Evolutionary conservation across 2,329 filamentous ascomycete genomes (phyloP).

Genomic region (Paecilomyces formosus): DNA sequence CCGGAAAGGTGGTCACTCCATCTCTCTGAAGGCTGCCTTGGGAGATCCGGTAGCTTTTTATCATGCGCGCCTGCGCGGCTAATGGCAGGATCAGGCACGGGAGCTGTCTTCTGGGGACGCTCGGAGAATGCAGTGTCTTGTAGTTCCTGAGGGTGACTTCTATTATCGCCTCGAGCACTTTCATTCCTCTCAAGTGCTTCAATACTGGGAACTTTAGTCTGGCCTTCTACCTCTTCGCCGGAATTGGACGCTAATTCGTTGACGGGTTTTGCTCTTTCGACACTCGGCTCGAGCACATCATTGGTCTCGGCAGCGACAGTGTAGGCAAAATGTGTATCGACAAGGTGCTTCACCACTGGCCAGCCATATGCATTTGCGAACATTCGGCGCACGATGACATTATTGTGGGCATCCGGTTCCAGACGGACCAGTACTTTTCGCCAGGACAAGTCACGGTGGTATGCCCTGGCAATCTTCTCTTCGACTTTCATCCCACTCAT

Average conservation of each 20-base stretch:
- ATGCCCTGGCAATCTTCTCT: constrained; percentile 94
- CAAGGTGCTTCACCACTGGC: constrained; percentile 92
- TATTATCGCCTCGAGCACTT: not conserved
- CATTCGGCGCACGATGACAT: constrained; percentile 92
- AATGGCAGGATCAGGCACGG: not conserved
- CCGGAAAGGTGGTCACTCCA: constrained; percentile 63
- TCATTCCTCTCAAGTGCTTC: not conserved
- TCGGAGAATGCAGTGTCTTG: not conserved
- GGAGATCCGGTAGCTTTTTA: constrained; percentile 5
- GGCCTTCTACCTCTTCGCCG: constrained; percentile 57
- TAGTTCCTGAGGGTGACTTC: not conserved
- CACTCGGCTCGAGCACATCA: constrained; percentile 59
- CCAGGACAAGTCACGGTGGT: constrained; percentile 88
- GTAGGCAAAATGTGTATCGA: constrained; percentile 88
- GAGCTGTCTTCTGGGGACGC: not conserved
- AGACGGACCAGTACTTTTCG: constrained; percentile 92
- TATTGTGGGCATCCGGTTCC: constrained; percentile 96
- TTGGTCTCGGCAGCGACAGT: constrained; percentile 56
- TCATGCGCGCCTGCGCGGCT: not conserved
- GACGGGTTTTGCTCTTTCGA: constrained; percentile 61
- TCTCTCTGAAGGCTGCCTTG: constrained; percentile 46
- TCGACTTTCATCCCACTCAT: constrained; percentile 70
- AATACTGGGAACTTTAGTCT: constrained; percentile 8
- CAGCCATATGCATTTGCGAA: constrained; percentile 97
- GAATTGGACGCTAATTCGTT: constrained; percentile 50